These are phyloP conservation scores for Trichomonas tenax DNA, from an alignment of 208 protist genomes.

Conservation along the genomic window DNA sequence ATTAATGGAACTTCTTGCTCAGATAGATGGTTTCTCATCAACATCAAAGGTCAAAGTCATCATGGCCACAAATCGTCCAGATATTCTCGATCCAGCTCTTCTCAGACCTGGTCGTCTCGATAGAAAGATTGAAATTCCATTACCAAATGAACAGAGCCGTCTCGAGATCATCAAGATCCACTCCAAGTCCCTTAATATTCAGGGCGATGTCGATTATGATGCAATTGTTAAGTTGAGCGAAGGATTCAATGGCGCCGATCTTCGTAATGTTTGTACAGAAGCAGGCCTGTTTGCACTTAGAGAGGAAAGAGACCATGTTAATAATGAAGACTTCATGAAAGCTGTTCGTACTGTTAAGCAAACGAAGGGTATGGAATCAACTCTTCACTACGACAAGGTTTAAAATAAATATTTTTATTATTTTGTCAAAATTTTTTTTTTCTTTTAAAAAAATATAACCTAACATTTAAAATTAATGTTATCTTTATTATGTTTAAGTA, in stretches of 20 bases:
- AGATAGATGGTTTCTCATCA: constrained; percentile 94
- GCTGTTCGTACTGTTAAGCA: constrained; percentile 88
- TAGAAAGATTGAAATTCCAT: constrained; percentile 88
- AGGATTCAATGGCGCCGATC: constrained; percentile 95
- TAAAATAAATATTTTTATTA: constrained; percentile 40
- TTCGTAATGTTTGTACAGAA: constrained; percentile 83
- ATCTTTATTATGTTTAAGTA: too few species aligned
- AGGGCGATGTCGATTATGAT: constrained; percentile 82
- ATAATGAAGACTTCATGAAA: constrained; percentile 97
- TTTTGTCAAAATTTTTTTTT: not conserved
- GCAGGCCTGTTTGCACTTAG: constrained; percentile 62
- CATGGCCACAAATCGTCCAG: constrained; percentile 93
- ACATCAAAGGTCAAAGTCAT: constrained; percentile 96
- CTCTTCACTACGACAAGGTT: constrained; percentile 62
- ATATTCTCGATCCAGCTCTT: constrained; percentile 81
- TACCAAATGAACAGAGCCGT: constrained; percentile 80
- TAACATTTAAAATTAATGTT: too few species aligned
- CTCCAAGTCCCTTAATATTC: constrained; percentile 73
- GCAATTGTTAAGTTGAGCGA: constrained; percentile 92
- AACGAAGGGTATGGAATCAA: constrained; percentile 87
- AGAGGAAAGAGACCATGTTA: constrained; percentile 79
- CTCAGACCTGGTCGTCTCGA: constrained; percentile 83
- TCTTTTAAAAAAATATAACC: too few species aligned
- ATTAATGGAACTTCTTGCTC: constrained; percentile 94
- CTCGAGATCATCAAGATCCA: constrained; percentile 95